Percentiles rank a stretch among this genome's conserved stretches.
Evolutionary conservation across 441 rosid genomes (phyloP).

Genomic region (Pelargonium fulgidum): DNA sequence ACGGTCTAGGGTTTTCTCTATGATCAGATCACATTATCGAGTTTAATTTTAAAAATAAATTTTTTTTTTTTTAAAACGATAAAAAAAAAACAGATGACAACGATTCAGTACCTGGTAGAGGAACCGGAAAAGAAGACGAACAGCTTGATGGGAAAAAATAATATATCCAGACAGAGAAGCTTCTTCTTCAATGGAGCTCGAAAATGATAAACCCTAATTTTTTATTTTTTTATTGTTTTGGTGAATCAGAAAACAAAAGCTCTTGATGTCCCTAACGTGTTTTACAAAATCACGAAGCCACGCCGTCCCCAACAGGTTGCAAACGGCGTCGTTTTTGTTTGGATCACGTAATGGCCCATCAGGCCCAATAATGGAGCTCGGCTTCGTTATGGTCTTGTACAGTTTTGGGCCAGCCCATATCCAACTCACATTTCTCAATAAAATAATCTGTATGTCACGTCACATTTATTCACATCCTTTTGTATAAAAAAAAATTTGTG

Average conservation of each 20-base stretch:
- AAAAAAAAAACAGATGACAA: not conserved
- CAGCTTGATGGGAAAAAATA: not conserved
- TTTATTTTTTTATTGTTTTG: not conserved
- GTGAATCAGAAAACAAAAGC: not conserved
- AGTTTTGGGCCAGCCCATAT: too few relatives aligned
- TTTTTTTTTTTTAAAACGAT: not conserved
- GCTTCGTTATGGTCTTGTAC: too few relatives aligned
- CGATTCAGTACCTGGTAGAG: conserved; percentile 2
- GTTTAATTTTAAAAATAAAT: not conserved
- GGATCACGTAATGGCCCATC: not conserved
- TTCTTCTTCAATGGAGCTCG: conserved; percentile 1
- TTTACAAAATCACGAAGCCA: conserved; percentile 1
- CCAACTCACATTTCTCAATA: too few relatives aligned
- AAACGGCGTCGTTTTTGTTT: not conserved
- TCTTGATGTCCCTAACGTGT: not conserved
- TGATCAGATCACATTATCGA: not conserved
- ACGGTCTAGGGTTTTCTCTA: not conserved
- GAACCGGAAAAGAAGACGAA: not conserved
- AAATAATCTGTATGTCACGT: too few relatives aligned
- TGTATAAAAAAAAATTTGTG: too few relatives aligned
- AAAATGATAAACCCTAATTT: not conserved
- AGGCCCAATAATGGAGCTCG: not conserved
- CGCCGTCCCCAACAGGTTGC: not conserved
- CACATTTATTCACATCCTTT: too few relatives aligned
- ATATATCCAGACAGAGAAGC: not conserved